Base-by-base conservation (phyloP, 1,284 basidiomycete species). In the Papiliotrema flavescens region DNA sequence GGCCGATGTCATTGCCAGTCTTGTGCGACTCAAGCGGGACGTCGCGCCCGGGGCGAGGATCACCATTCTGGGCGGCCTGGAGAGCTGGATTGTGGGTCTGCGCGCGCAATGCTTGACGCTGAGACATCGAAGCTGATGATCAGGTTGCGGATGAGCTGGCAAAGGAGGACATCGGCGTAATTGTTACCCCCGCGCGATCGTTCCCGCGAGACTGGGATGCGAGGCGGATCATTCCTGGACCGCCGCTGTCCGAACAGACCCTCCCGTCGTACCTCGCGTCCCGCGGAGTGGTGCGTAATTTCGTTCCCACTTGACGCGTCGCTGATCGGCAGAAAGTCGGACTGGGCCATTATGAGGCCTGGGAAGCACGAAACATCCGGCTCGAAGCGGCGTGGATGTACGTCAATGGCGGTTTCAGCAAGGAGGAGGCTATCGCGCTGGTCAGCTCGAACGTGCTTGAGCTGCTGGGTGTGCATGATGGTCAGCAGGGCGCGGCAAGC, bases 11-110 rank as follows among this genome's bases (percentile, higher is more conserved):
- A 90, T 92, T 78, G 85, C 85, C 0, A 82, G 84, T 2, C 71
- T 96, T 15, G 74, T 95, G 40, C 78, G 82, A 34, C 75, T 94
- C 53, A 90, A 90, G 77, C 77, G 79, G 17, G 84, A 89, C 57
- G 80, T 89, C 19, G 88, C 90, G 53, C 78, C 63, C 19, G 58
- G 57, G 20, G 59, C 70, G 48, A 68, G 68, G 58, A 61, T 73
- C 47, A 71, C 86, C 2, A 84, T 91, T 62, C 77, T 82, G 35
- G 88, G 89, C 5, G 90, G 84, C 0, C 79, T 82, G 0, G 90
- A 94, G 74, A 82, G 88, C 3, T 77, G 75, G 75, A 45, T 77
- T 22, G 64, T 72, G 46, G 56, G 67, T 67, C 4, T 17, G 7
- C 3, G 24, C 39, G 23, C 17, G 17, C 39, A 47, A 15, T 15